A percentile compares a stretch with the other conserved stretches of the same genome.
Evolutionary conservation across 371 early-diverging fungal species (phyloP).

Genomic region (Cladochytrium tenue): DNA sequence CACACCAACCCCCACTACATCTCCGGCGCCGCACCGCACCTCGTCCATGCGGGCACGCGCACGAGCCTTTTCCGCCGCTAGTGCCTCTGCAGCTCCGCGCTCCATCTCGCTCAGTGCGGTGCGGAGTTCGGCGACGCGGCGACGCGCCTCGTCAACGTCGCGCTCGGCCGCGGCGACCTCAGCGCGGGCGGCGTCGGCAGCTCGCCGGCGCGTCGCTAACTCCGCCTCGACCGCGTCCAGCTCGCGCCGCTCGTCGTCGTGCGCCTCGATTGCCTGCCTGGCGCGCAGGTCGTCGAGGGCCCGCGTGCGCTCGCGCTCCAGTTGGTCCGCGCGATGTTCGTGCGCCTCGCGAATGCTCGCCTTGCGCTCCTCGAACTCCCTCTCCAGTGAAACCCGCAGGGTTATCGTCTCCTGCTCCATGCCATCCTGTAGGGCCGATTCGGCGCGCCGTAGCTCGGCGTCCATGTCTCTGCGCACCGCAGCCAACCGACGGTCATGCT

Average conservation of each 20-base stretch:
- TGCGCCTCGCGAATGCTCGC: constrained; percentile 11
- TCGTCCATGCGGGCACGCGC: constrained; percentile 1
- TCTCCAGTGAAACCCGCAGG: neutral
- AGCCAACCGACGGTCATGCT: constrained; percentile 5
- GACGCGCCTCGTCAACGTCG: constrained; percentile 16
- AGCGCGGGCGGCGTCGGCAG: constrained; percentile 16
- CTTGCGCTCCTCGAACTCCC: constrained; percentile 16
- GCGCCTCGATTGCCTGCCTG: constrained; percentile 7
- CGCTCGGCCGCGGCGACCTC: constrained; percentile 19
- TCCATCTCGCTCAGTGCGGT: constrained; percentile 18
- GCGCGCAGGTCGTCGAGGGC: constrained; percentile 14
- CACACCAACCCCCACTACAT: too few relatives aligned
- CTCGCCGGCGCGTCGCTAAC: constrained; percentile 7
- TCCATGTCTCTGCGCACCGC: constrained; percentile 17
- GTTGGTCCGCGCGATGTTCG: neutral
- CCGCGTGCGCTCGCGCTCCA: constrained; percentile 17
- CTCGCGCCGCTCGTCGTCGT: constrained; percentile 11
- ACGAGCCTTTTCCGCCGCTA: constrained; percentile 5
- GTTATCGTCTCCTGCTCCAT: constrained; percentile 1
- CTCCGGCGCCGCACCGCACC: too few relatives aligned
- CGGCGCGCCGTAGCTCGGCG: neutral
- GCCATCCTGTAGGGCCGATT: constrained; percentile 6
- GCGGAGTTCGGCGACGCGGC: constrained; percentile 14
- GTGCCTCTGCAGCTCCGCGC: constrained; percentile 3
- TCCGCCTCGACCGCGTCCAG: constrained; percentile 17